Base-by-base conservation (phyloP, 805 yeast species). In the Hanseniaspora meyeri region DNA sequence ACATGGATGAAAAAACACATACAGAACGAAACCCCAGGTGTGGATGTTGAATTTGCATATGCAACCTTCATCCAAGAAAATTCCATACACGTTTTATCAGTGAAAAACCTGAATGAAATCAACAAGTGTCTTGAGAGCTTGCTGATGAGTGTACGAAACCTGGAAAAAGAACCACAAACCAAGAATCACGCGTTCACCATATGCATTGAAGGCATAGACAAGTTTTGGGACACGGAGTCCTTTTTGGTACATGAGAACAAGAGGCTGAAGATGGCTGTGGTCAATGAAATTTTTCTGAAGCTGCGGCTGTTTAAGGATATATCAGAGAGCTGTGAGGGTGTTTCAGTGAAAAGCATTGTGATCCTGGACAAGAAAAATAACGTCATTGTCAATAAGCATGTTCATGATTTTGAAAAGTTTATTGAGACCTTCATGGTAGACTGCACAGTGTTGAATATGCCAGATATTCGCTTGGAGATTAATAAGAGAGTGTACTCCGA, bases 161-260 rank as follows among this genome's bases (percentile, higher is more conserved):
- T 46, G 29, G 7, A 7, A 11, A 27, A 29, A 3, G 24, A 12
- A 10, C 9, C 5, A 17, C 20, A n/a, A 9, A n/a, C 20, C 12
- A 39, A 17, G 17, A 49, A 3, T n/a, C 14, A 39, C 9, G n/a
- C n/a, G 14, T 46, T 45, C 34, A 27, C 48, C 3, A 14, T 53
- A 12, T 46, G 48, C 31, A 53, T 53, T 14, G 27, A 46, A n/a
- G 57, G 57, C 4, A 17, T 53, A 12, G 57, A 53, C 32, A 37
- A 45, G 51, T 43, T 53, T 10, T 53, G 57, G 57, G 57, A 53
- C 17, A 53, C 50, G 9, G 57, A 53, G 40, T 38, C 57, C 4
- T 53, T 46, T 46, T 32, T 53, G 11, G 14, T 53, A 4, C 14
- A 19, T 34, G 49, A 46, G 27, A 32, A 9, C 20, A 32, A 19